Evolutionary conservation across 805 yeast species (phyloP), one percentile per base, ranked within the genome.

Genomic region (Candida vaughaniae): DNA sequence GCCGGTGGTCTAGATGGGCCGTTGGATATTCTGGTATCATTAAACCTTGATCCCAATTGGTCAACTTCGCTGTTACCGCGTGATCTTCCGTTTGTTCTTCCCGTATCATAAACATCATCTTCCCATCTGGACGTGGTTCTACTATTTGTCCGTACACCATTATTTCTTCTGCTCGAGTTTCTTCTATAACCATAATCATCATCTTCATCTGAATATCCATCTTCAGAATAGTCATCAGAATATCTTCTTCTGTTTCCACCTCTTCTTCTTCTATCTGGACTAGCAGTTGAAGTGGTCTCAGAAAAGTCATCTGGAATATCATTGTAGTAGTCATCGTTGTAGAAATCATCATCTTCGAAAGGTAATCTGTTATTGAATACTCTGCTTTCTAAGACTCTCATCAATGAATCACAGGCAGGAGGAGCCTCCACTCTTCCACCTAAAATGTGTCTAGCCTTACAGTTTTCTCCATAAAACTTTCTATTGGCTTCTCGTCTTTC

Each of bases 401-500:
- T 80, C 46, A 91, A 73, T 4, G 93, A 75, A 46, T 89, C 97
- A 49, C 89, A 85, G 8, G 85, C 89, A 19, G 96, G 88, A 2
- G 98, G 98, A 3, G 96, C 78, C 32, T 88, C 91, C n/a, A 91
- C 86, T 47, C 84, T 76, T 26, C 99, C 99, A 5, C 82, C 66
- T 36, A 91, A 71, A 53, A 91, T 85, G 56, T 73, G 73, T 60
- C 86, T 78, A n/a, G 97, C 95, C 42, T 93, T 89, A 59, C 95
- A 85, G 47, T 75, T 79, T 49, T 73, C 75, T 25, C 99, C 98
- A 57, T 91, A 91, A 56, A 91, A 91, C 64, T 91, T 91, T 55
- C 96, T 75, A 63, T 91, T 91, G 18, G 98, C 96, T 53, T 93
- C 98, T 64, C 98, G 78, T 69, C 99, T 84, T 64, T 93, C 99